Evolutionary conservation across 352 stramenopile species (phyloP).

Genomic region (Peronospora farinosa): DNA sequence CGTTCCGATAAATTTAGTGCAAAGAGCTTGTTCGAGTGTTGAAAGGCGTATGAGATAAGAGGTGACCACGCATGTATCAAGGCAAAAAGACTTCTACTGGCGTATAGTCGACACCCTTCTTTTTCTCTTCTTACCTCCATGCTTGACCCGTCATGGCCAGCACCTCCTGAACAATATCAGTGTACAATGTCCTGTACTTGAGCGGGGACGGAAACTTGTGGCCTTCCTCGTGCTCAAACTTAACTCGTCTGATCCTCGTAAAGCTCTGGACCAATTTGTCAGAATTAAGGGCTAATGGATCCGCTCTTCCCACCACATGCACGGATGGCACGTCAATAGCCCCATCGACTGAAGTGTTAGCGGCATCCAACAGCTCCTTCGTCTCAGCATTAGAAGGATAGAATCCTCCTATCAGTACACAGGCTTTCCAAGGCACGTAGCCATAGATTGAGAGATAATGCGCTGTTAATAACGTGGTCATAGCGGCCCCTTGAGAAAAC

Average conservation of each 20-base stretch:
- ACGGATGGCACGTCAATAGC: slow-evolving; percentile 60
- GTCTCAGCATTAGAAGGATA: slow-evolving; percentile 43
- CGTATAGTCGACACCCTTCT: no score
- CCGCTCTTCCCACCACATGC: slow-evolving; percentile 51
- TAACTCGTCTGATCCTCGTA: slow-evolving; percentile 24
- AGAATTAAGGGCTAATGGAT: slow-evolving; percentile 41
- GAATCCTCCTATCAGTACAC: slow-evolving; percentile 60
- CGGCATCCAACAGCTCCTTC: slow-evolving; percentile 42
- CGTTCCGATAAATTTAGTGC: no score
- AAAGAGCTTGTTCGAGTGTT: no score
- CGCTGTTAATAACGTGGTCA: slow-evolving; percentile 57
- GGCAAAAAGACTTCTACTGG: neutral
- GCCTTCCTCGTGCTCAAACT: slow-evolving; percentile 70
- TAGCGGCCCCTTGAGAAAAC: slow-evolving; percentile 65
- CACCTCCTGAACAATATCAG: slow-evolving; percentile 40
- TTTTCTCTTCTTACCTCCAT: slow-evolving; percentile 3
- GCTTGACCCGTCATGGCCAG: slow-evolving; percentile 30
- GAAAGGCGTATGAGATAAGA: no score
- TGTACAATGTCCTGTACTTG: slow-evolving; percentile 43
- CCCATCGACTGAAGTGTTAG: slow-evolving; percentile 21
- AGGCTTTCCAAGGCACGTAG: slow-evolving; percentile 50
- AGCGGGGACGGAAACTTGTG: slow-evolving; percentile 63
- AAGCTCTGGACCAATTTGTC: slow-evolving; percentile 49
- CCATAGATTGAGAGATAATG: slow-evolving; percentile 40
- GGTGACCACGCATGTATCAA: no score